Evolutionary conservation across 2,329 filamentous ascomycete species (phyloP), one percentile per base, ranked within the genome.

Genomic region (Exophiala sideris): DNA sequence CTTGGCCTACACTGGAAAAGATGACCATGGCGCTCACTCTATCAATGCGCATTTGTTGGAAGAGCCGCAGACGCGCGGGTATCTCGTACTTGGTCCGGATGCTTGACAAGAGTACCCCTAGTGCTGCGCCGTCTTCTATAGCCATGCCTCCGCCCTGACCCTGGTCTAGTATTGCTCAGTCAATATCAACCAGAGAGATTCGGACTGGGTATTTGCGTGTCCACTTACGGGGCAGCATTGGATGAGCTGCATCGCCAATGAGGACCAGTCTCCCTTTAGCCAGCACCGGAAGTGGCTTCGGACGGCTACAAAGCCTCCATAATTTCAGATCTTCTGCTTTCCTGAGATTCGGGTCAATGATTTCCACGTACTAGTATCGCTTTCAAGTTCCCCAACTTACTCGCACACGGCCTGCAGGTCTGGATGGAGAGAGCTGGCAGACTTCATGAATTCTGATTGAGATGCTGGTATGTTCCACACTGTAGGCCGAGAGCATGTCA

Each of bases 101-200:
- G n/a, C 61, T 56, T 2, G 62, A 48, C 7, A 73, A 58, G 0
- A 67, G 54, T 2, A 79, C 77, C 0, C 76, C 78, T 0, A 88
- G 65, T 0, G 83, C 77, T 0, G 79, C 80, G 0, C 79, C 84
- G 58, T 89, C 86, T 64, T 89, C 85, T 42, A 88, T 86, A 0
- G 85, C 85, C 54, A 81, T 74, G 0, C 71, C 83, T 8, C 78
- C 85, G 2, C 84, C 84, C 64, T 85, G 82, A 0, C 78, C 83
- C 67, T 83, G 81, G 56, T 82, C 47, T 49, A n/a, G 6, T n/a
- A 36, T 36, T 36, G 34, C 2, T 36, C n/a, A 36, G 34, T n/a
- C n/a, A 7, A 38, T 6, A 38, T 6, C 35, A 38, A n/a, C 10
- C 2, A 10, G 10, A n/a, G 2, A 38, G 6, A 16, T 38, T n/a